Percentiles rank a stretch among this genome's conserved stretches.
phyloP scores from a whole-genome alignment of 805 yeast genomes.

The Pichia gijzeniarum region DNA sequence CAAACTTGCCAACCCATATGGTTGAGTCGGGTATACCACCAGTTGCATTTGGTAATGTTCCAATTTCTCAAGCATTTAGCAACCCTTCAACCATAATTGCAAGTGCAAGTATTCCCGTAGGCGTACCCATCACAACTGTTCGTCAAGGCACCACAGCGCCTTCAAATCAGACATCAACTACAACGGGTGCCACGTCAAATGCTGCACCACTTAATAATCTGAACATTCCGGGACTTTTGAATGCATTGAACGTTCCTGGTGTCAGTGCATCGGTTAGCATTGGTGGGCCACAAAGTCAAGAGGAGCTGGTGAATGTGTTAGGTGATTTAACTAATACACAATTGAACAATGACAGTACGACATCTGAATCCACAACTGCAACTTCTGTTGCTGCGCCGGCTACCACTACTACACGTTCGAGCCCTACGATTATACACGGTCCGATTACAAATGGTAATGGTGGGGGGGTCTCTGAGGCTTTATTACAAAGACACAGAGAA shows the following conservation, averaged over 20 bases:
- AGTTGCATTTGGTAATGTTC: conserved; percentile 14
- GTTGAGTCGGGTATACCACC: conserved; percentile 14
- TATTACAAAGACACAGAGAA: conserved; percentile 6
- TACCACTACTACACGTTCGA: not conserved
- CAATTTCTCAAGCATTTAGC: conserved; percentile 8
- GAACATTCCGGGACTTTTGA: not conserved
- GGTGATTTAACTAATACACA: conserved; percentile 8
- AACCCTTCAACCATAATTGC: conserved; percentile 10
- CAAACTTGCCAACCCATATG: conserved; percentile 11
- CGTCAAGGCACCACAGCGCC: conserved; percentile 1
- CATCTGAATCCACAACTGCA: not conserved
- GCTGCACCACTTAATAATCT: not conserved
- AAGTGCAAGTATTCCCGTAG: conserved; percentile 14
- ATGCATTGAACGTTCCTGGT: conserved; percentile 6
- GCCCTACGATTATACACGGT: conserved; percentile 1
- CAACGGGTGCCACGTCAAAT: not conserved
- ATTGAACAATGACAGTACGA: not conserved
- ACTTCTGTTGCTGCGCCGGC: not conserved
- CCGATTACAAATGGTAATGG: not conserved
- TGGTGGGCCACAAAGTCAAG: conserved; percentile 10
- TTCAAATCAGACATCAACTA: not conserved
- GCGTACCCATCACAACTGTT: not conserved
- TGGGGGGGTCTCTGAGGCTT: not conserved
- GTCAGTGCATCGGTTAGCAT: conserved; percentile 12
- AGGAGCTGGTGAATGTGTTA: conserved; percentile 7